These are phyloP conservation scores for Calamus simplicifolius DNA, from an alignment of 176 grass and related monocot species.

Conservation along the genomic window DNA sequence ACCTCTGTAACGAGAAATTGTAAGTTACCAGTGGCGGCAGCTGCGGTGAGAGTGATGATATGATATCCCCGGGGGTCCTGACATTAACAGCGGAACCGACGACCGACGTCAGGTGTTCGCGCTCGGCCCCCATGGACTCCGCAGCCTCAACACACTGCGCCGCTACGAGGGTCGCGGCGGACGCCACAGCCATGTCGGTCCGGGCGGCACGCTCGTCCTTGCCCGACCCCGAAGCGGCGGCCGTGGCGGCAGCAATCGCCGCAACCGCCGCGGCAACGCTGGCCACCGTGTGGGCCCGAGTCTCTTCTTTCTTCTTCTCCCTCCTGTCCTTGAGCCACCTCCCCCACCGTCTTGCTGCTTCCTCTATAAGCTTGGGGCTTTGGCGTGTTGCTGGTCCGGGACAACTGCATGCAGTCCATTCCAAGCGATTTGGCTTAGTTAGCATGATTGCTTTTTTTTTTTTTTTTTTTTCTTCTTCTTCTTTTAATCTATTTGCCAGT, in stretches of 20 bases:
- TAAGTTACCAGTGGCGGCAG: conserved; percentile 71
- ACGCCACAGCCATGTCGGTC: conserved; percentile 75
- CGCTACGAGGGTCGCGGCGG: conserved; percentile 77
- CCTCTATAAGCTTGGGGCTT: conserved; percentile 54
- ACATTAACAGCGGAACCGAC: conserved; percentile 75
- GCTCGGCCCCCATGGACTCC: conserved; percentile 70
- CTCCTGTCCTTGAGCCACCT: conserved; percentile 85
- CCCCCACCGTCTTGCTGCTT: conserved; percentile 75
- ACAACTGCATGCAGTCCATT: conserved; percentile 33
- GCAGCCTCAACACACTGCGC: conserved; percentile 90
- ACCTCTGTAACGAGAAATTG: no score
- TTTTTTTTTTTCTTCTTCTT: no score
- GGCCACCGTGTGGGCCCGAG: conserved; percentile 68
- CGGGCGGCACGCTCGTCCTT: conserved; percentile 53
- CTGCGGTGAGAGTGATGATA: conserved; percentile 79
- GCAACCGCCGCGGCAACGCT: conserved; percentile 75
- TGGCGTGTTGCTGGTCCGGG: conserved; percentile 38
- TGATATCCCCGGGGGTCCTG: conserved; percentile 54
- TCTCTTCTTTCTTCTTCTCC: conserved; percentile 82
- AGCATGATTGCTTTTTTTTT: no score
- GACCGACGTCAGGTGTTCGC: conserved; percentile 57
- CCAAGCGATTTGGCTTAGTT: no score
- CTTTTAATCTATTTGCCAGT: no score
- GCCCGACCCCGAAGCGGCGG: conserved; percentile 30
- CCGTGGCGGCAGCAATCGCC: conserved; percentile 59